phyloP scores from a whole-genome alignment of 2,329 filamentous ascomycete species.

The Fusarium sp. region DNA sequence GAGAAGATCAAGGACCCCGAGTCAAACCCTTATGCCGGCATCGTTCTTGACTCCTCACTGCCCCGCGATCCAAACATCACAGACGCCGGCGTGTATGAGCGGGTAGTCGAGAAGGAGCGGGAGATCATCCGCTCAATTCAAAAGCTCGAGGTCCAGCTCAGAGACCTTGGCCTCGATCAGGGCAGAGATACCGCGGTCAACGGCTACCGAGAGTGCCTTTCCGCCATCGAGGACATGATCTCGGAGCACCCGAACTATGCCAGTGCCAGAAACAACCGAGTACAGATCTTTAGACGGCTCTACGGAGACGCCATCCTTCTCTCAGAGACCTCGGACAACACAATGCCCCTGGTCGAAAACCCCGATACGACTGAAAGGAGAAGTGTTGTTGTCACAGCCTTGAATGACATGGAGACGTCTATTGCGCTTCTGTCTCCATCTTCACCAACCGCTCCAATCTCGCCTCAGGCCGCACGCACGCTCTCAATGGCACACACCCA shows the following conservation, averaged over 20 bases:
- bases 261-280: slow-evolving; percentile 80
- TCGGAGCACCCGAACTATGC: slow-evolving; percentile 72
- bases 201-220: slow-evolving; percentile 61
- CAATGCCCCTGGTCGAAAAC: slow-evolving; percentile 56
- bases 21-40: slow-evolving; percentile 64
- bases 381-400: slow-evolving; percentile 53
- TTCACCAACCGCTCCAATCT: slow-evolving; percentile 64
- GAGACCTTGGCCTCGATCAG: slow-evolving; percentile 53
- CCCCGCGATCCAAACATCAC: slow-evolving; percentile 69
- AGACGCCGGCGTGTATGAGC: slow-evolving; percentile 62
- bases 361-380: slow-evolving; percentile 52
- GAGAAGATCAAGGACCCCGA: slow-evolving; percentile 77
- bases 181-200: slow-evolving; percentile 52
- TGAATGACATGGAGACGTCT: slow-evolving; percentile 68
- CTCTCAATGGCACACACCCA: slow-evolving; percentile 79
- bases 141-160: slow-evolving; percentile 64
- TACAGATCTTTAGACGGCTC: slow-evolving; percentile 72
- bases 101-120: slow-evolving; percentile 62
- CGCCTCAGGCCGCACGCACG: slow-evolving; percentile 72
- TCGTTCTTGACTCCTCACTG: slow-evolving; percentile 65
- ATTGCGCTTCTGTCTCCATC: slow-evolving; percentile 69
- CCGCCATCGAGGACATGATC: slow-evolving; percentile 67
- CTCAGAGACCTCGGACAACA: slow-evolving; percentile 49
- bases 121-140: slow-evolving; percentile 67
- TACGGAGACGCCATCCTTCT: slow-evolving; percentile 72